Conservation (phyloP, 257 asterid species). For the Nicotiana noctiflora region DNA sequence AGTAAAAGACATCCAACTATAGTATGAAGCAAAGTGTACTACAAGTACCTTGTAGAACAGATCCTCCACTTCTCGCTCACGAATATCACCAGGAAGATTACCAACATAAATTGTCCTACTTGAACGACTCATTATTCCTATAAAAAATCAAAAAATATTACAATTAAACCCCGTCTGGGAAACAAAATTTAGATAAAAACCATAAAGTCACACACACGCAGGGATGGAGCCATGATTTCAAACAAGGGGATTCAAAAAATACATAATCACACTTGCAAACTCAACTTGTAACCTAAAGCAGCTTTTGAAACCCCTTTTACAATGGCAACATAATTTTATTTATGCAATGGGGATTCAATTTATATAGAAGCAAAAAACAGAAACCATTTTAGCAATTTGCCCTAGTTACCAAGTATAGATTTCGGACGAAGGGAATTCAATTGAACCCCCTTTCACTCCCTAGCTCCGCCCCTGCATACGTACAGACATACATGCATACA, state of each 20-base stretch:
- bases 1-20: background rate
- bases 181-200: background rate
- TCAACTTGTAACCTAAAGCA: background rate
- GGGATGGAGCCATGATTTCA: too few species aligned
- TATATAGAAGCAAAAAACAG: too few species aligned
- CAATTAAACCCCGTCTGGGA: background rate
- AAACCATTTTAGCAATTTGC: too few species aligned
- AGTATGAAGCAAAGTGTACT: background rate
- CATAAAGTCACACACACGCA: background rate
- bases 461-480: too few species aligned
- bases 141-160: background rate
- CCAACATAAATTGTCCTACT: conserved; percentile 96
- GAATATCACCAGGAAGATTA: conserved; percentile 95
- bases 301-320: too few species aligned
- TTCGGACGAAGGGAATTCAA: too few species aligned
- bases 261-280: background rate
- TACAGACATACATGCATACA: too few species aligned
- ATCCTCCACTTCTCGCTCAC: conserved; percentile 96
- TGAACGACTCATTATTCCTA: conserved; percentile 83
- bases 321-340: too few species aligned
- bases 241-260: background rate
- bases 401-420: too few species aligned
- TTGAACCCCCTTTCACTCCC: too few species aligned
- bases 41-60: conserved; percentile 72
- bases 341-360: too few species aligned